Percentiles rank a stretch among this genome's conserved stretches.
phyloP scores from a whole-genome alignment of 805 yeast species.

The Cyberlindnera mrakii region DNA sequence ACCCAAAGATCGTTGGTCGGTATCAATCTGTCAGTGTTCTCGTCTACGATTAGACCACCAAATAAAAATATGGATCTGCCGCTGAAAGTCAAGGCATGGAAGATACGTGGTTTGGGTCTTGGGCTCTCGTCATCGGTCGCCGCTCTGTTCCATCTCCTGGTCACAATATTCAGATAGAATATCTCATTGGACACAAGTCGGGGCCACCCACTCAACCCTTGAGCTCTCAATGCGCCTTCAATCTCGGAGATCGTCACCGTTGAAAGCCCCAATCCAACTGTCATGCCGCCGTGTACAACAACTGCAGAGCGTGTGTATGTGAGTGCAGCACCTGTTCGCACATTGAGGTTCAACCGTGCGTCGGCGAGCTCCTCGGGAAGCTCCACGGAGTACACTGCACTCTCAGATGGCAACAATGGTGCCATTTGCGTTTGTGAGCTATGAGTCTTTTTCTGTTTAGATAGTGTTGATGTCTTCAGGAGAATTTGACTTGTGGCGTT shows the following conservation, averaged over 20 bases:
- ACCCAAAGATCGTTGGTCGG: slow-evolving; percentile 68
- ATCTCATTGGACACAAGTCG: slow-evolving; percentile 49
- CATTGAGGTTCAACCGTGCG: slow-evolving; percentile 47
- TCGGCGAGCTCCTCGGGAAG: slow-evolving; percentile 49
- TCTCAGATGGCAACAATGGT: slow-evolving; percentile 57
- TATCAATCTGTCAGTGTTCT: slow-evolving; percentile 28
- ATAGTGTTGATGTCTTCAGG: background rate
- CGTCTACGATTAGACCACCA: slow-evolving; percentile 55
- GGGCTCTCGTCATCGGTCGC: slow-evolving; percentile 13
- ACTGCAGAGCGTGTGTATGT: slow-evolving; percentile 52
- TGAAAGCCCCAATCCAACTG: slow-evolving; percentile 38
- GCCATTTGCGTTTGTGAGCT: slow-evolving; percentile 36
- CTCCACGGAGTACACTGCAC: slow-evolving; percentile 49
- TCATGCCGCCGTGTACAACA: slow-evolving; percentile 64
- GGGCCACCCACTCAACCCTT: slow-evolving; percentile 4
- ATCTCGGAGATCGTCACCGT: slow-evolving; percentile 10
- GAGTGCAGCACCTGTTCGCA: slow-evolving; percentile 65
- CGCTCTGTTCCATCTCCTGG: slow-evolving; percentile 50
- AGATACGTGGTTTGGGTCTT: slow-evolving; percentile 36
- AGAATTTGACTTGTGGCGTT: background rate
- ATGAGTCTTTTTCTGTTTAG: too few species aligned
- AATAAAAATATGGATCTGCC: slow-evolving; percentile 48
- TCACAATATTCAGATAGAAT: slow-evolving; percentile 53
- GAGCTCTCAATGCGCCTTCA: slow-evolving; percentile 5
- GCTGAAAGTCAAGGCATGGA: slow-evolving; percentile 49